Percentiles rank a stretch among this genome's conserved stretches.
Conservation (phyloP, 2,329 filamentous ascomycete species). For the Pestalotiopsis sp. region DNA sequence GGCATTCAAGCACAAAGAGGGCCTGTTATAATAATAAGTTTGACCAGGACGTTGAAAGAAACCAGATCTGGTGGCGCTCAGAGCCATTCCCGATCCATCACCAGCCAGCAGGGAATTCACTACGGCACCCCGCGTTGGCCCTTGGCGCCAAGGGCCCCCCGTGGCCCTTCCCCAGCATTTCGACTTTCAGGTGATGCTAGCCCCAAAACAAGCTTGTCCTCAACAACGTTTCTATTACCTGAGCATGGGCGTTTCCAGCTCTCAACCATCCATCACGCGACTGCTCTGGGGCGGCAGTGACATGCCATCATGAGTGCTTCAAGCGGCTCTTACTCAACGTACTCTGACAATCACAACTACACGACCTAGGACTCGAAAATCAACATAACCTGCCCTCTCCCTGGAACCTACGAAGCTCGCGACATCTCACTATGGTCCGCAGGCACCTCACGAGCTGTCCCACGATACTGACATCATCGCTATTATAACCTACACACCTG, state of each 20-base stretch:
- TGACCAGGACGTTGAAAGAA: not conserved
- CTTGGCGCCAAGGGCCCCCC: slow-evolving; percentile 9
- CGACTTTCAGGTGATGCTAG: slow-evolving; percentile 2
- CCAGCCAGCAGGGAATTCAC: too few species aligned
- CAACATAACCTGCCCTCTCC: not conserved
- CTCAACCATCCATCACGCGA: slow-evolving; percentile 8
- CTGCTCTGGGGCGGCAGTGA: slow-evolving; percentile 4
- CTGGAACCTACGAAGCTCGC: not conserved
- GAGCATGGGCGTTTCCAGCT: not conserved
- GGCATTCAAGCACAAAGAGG: not conserved
- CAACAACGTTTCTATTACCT: not conserved
- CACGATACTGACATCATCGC: slow-evolving; percentile 16
- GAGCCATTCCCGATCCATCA: not conserved
- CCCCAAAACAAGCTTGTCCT: not conserved
- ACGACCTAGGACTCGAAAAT: not conserved
- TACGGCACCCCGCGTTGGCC: slow-evolving; percentile 7
- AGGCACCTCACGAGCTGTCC: not conserved
- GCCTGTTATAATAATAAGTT: not conserved
- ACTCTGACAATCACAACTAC: not conserved
- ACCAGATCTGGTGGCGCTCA: not conserved
- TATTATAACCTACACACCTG: not conserved
- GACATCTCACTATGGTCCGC: not conserved
- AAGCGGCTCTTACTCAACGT: not conserved
- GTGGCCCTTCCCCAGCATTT: slow-evolving; percentile 6
- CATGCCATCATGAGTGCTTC: slow-evolving; percentile 11